These are phyloP conservation scores for Talaromyces albobiverticillius DNA, from an alignment of 2,329 filamentous ascomycete genomes.

Conservation along the genomic window DNA sequence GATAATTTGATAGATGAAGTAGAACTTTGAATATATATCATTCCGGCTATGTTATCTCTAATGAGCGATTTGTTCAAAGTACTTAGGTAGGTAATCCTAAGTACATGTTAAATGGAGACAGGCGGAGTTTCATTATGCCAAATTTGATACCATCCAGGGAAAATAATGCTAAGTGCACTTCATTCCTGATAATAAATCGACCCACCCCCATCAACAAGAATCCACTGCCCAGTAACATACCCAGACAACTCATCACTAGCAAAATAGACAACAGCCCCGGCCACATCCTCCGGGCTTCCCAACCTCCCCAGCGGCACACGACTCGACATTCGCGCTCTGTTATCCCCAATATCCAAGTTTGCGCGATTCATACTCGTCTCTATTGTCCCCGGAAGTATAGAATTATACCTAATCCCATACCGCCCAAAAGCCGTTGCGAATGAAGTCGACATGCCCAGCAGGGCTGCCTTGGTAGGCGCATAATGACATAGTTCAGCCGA, in stretches of 20 bases:
- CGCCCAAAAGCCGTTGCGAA: not conserved
- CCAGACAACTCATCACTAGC: conserved; percentile 16
- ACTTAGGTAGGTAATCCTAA: too few species aligned
- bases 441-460: not conserved
- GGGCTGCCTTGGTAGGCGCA: not conserved
- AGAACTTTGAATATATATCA: too few species aligned
- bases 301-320: conserved; percentile 70
- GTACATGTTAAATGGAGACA: too few species aligned
- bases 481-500: not conserved
- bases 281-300: conserved; percentile 65
- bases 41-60: too few species aligned
- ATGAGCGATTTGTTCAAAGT: too few species aligned
- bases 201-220: conserved; percentile 22
- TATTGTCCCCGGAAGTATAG: not conserved
- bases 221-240: conserved; percentile 19
- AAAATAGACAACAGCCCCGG: conserved; percentile 60
- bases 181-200: too few species aligned
- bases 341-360: not conserved
- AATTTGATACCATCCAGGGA: too few species aligned
- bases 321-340: not conserved
- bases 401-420: not conserved
- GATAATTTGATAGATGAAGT: too few species aligned
- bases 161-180: too few species aligned
- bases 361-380: not conserved
- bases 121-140: too few species aligned